Evolutionary conservation across 2,329 filamentous ascomycete genomes (phyloP).

Genomic region (Aspergillus amoenus): DNA sequence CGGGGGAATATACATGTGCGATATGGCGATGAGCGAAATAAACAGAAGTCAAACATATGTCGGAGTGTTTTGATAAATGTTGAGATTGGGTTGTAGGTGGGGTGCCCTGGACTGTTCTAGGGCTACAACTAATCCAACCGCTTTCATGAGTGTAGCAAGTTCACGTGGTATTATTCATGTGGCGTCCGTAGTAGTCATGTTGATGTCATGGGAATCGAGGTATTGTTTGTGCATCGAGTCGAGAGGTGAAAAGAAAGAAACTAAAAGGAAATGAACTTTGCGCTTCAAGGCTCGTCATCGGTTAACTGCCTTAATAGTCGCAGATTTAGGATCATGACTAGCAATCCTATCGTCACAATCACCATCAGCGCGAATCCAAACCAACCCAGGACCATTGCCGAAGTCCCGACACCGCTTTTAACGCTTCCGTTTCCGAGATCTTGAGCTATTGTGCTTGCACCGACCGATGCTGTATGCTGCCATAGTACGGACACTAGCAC

Average conservation of each 20-base stretch:
- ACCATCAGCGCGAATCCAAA: constrained; percentile 93
- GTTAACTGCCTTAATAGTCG: constrained; percentile 67
- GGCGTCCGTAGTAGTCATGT: constrained; percentile 16
- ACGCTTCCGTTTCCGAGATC: constrained; percentile 90
- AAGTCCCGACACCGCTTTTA: constrained; percentile 82
- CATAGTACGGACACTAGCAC: constrained; percentile 62
- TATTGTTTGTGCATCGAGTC: constrained; percentile 3
- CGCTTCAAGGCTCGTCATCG: constrained; percentile 32
- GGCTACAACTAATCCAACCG: neutral
- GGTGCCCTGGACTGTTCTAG: neutral
- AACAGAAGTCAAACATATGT: neutral
- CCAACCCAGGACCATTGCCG: constrained; percentile 96
- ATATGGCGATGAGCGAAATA: neutral
- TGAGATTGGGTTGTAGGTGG: neutral
- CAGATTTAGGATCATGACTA: constrained; percentile 97
- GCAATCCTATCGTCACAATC: constrained; percentile 87
- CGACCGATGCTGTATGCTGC: constrained; percentile 89
- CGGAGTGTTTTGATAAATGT: neutral
- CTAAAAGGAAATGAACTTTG: neutral
- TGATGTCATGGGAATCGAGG: neutral
- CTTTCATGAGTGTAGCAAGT: constrained; percentile 10
- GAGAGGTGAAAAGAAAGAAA: constrained; percentile 8
- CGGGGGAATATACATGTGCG: constrained; percentile 11
- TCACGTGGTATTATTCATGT: constrained; percentile 21
- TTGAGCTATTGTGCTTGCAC: constrained; percentile 88